phyloP scores from a whole-genome alignment of 768 basidiomycete species.

The Lentinula sp. region DNA sequence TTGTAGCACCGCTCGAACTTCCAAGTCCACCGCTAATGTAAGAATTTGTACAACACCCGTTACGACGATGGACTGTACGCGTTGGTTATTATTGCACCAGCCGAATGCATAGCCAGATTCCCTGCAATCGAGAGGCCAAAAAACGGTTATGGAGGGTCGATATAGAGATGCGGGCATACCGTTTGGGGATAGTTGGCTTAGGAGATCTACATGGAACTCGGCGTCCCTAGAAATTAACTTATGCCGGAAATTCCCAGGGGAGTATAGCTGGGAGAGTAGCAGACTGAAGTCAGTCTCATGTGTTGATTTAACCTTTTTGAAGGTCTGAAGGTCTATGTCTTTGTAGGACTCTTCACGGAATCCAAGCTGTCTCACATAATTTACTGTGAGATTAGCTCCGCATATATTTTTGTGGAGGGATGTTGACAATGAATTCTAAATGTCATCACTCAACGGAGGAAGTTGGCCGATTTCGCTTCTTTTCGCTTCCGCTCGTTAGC shows the following conservation, averaged over 20 bases:
- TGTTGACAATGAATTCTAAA: too few species aligned
- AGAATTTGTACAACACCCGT: slow-evolving; percentile 20
- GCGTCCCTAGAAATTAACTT: neutral
- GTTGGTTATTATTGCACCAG: slow-evolving; percentile 39
- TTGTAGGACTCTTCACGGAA: too few species aligned
- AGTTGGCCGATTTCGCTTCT: too few species aligned
- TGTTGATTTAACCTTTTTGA: slow-evolving; percentile 20
- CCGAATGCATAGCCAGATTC: slow-evolving; percentile 52
- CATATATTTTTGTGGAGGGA: too few species aligned
- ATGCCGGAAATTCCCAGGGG: slow-evolving; percentile 7
- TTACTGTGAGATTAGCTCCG: too few species aligned
- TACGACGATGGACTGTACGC: slow-evolving; percentile 47
- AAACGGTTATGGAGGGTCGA: slow-evolving; percentile 23
- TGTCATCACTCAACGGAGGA: too few species aligned
- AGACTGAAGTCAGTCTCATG: slow-evolving; percentile 20
- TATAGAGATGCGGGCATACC: neutral
- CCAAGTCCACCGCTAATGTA: slow-evolving; percentile 2
- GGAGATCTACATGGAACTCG: too few species aligned
- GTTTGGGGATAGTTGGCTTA: neutral
- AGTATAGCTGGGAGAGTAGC: slow-evolving; percentile 31
- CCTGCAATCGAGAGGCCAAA: slow-evolving; percentile 53
- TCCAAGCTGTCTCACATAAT: too few species aligned
- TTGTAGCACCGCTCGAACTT: neutral
- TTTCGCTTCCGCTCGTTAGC: too few species aligned
- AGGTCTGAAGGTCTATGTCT: slow-evolving; percentile 45